A percentile compares a stretch with the other conserved stretches of the same genome.
phyloP scores from a whole-genome alignment of 2,329 filamentous ascomycete genomes.

The Teratosphaeria pseudoeucalypti region DNA sequence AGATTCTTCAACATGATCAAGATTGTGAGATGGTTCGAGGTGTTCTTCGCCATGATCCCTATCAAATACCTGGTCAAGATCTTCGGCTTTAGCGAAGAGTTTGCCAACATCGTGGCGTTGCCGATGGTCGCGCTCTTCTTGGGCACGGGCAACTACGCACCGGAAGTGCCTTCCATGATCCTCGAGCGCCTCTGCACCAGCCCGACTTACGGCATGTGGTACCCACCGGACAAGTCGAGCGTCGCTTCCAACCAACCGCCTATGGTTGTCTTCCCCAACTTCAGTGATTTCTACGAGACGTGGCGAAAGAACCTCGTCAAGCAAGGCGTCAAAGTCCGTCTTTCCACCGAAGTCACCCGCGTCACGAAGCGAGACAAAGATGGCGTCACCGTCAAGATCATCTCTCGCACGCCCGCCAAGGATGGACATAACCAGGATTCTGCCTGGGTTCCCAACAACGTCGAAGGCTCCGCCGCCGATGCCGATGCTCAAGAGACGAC shows the following conservation, averaged over 20 bases:
- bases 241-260: constrained; percentile 42
- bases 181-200: constrained; percentile 43
- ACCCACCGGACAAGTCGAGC: constrained; percentile 38
- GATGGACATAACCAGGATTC: constrained; percentile 38
- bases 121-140: constrained; percentile 65
- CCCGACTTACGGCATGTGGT: constrained; percentile 51
- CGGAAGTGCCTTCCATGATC: constrained; percentile 59
- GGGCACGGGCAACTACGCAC: constrained; percentile 64
- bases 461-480: constrained; percentile 29
- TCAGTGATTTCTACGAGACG: constrained; percentile 49
- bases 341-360: constrained; percentile 46
- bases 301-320: constrained; percentile 47
- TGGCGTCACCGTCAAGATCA: constrained; percentile 41
- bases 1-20: constrained; percentile 46
- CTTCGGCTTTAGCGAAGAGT: constrained; percentile 59
- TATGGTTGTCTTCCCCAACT: constrained; percentile 54
- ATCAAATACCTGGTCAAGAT: constrained; percentile 56
- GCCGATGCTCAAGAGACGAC: constrained; percentile 32
- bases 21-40: constrained; percentile 49
- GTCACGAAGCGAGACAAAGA: constrained; percentile 42
- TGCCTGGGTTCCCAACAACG: constrained; percentile 30
- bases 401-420: constrained; percentile 32
- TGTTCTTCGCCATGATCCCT: constrained; percentile 48
- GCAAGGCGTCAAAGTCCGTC: constrained; percentile 47
- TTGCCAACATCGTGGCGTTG: constrained; percentile 59